These are phyloP conservation scores for Fusarium agapanthi DNA, from an alignment of 2,329 filamentous ascomycete genomes.

Conservation along the genomic window DNA sequence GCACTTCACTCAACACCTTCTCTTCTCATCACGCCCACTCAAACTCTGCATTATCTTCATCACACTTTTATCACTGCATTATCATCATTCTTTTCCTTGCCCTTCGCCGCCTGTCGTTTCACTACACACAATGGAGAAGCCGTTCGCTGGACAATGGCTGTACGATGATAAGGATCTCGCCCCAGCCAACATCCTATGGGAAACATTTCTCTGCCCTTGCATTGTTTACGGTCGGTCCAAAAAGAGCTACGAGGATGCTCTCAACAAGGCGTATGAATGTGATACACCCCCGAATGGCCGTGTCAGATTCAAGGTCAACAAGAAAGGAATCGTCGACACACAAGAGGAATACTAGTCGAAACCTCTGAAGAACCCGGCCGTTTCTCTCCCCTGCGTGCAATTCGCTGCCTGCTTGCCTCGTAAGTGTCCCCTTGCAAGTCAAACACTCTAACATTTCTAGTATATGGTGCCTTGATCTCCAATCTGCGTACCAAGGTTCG, in stretches of 20 bases:
- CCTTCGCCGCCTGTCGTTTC: background rate
- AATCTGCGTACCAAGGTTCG: slow-evolving; percentile 45
- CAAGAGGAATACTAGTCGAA: background rate
- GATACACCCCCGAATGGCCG: background rate
- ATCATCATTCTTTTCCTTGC: slow-evolving; percentile 1
- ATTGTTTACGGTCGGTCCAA: background rate
- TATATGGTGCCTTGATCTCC: slow-evolving; percentile 44
- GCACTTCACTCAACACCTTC: background rate
- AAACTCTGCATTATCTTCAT: background rate
- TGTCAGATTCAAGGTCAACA: background rate
- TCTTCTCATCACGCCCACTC: background rate
- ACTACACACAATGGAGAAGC: background rate
- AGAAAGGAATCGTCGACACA: slow-evolving; percentile 1
- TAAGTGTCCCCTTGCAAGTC: slow-evolving; percentile 12
- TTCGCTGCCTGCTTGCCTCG: slow-evolving; percentile 40
- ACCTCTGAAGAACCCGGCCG: background rate
- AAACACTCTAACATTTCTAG: slow-evolving; percentile 28
- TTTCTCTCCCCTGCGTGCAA: background rate
- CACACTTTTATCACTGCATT: background rate
- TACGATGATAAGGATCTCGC: background rate
- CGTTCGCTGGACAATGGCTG: background rate
- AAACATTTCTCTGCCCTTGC: background rate
- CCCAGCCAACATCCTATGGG: background rate
- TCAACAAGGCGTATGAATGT: background rate
- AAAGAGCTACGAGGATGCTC: background rate